phyloP scores from a whole-genome alignment of 2,329 filamentous ascomycete genomes.

The Aspergillus ruber region DNA sequence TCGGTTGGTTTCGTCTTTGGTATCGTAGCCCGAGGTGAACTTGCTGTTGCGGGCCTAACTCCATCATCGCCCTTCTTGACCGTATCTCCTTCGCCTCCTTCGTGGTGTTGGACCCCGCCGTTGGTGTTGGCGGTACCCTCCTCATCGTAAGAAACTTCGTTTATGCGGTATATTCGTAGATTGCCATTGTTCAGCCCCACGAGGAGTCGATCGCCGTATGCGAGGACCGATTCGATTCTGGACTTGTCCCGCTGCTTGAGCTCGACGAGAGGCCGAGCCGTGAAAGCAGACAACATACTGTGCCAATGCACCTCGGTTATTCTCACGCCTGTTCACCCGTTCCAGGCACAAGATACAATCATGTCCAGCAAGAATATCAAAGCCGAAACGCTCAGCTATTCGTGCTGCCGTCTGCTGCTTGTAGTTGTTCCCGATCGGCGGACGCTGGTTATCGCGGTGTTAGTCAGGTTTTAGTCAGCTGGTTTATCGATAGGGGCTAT shows the following conservation, averaged over 20 bases:
- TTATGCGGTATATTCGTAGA: slow-evolving; percentile 85
- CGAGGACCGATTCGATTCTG: slow-evolving; percentile 91
- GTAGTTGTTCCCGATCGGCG: neutral
- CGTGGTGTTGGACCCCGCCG: slow-evolving; percentile 21
- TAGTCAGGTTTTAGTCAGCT: slow-evolving; percentile 9
- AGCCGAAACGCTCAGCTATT: slow-evolving; percentile 1
- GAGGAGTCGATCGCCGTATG: slow-evolving; percentile 85
- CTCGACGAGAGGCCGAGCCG: slow-evolving; percentile 92
- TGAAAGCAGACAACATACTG: slow-evolving; percentile 92
- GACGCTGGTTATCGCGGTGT: slow-evolving; percentile 5
- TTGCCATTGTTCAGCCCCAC: slow-evolving; percentile 86
- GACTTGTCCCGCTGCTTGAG: slow-evolving; percentile 92
- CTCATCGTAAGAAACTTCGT: slow-evolving; percentile 49
- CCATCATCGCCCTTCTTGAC: slow-evolving; percentile 9
- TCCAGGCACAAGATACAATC: slow-evolving; percentile 7
- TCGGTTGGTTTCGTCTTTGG: slow-evolving; percentile 59
- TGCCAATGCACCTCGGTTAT: slow-evolving; percentile 8
- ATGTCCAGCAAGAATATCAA: slow-evolving; percentile 10
- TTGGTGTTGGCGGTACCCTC: slow-evolving; percentile 23
- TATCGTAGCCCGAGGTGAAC: slow-evolving; percentile 1
- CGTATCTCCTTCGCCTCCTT: slow-evolving; percentile 9
- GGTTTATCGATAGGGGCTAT: slow-evolving; percentile 3
- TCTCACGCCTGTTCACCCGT: slow-evolving; percentile 12
- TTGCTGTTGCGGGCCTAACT: slow-evolving; percentile 4
- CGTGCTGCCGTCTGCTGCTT: slow-evolving; percentile 8